Evolutionary conservation across 208 protist species (phyloP).

Genomic region (Crithidia brevicula): DNA sequence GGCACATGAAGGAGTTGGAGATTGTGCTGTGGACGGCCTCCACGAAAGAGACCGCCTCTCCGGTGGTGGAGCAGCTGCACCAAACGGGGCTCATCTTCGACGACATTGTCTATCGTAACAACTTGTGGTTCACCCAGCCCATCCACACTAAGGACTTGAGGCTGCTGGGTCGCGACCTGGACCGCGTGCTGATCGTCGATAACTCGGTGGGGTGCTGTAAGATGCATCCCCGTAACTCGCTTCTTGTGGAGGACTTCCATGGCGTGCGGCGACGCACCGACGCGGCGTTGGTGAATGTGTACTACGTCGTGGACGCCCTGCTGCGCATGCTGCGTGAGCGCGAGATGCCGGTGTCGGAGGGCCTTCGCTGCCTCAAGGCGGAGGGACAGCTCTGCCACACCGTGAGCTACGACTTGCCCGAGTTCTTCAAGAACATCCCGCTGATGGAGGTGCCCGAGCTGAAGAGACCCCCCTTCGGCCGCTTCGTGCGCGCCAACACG

Average conservation of each 20-base stretch:
- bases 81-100: conserved; percentile 81
- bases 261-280: conserved; percentile 62
- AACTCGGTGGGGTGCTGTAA: conserved; percentile 94
- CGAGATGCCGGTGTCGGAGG: conserved; percentile 50
- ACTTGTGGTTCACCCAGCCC: conserved; percentile 92
- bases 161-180: conserved; percentile 90
- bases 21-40: conserved; percentile 94
- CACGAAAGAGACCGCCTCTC: conserved; percentile 85
- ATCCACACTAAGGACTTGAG: conserved; percentile 93
- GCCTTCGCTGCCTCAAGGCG: conserved; percentile 46
- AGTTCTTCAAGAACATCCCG: conserved; percentile 72
- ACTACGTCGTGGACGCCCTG: conserved; percentile 86
- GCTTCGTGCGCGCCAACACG: conserved; percentile 68
- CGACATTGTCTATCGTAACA: conserved; percentile 87
- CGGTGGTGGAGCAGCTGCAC: conserved; percentile 86
- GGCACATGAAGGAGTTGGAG: conserved; percentile 85
- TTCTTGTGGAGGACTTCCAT: conserved; percentile 91
- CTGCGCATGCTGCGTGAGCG: conserved; percentile 46
- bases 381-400: conserved; percentile 75
- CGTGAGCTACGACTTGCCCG: conserved; percentile 56
- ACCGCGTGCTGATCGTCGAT: conserved; percentile 90
- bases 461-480: conserved; percentile 80
- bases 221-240: conserved; percentile 80
- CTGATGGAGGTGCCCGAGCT: conserved; percentile 76
- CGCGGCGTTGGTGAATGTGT: conserved; percentile 87